Conservation (phyloP, 441 rosid genomes). For the Populus trichocarpa region DNA sequence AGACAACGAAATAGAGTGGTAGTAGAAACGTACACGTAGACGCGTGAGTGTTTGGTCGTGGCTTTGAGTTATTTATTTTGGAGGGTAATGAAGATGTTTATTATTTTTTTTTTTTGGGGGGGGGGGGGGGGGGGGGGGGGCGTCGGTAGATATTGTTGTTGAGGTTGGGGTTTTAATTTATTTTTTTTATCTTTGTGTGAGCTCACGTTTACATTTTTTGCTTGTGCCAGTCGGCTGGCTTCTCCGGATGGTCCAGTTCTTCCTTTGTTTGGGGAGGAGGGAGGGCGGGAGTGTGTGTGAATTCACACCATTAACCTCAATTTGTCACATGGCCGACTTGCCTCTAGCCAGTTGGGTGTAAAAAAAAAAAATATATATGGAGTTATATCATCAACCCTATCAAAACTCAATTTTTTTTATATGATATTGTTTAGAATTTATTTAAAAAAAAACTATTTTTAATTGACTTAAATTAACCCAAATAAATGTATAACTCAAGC, state of each 20-base stretch:
- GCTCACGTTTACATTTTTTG: too few species aligned
- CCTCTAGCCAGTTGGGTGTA: background rate
- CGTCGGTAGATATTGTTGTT: background rate
- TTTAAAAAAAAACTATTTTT: too few species aligned
- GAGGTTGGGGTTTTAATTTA: background rate
- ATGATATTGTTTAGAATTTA: too few species aligned
- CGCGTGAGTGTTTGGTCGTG: conserved; percentile 27
- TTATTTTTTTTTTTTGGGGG: too few species aligned
- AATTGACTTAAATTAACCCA: too few species aligned
- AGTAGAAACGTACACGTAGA: conserved; percentile 47
- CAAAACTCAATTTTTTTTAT: too few species aligned
- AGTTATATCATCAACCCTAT: too few species aligned
- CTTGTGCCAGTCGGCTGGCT: background rate
- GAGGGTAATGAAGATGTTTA: conserved; percentile 13
- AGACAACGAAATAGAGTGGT: conserved; percentile 30
- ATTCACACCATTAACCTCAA: background rate
- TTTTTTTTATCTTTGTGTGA: too few species aligned
- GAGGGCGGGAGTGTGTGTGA: background rate
- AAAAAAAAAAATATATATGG: too few species aligned
- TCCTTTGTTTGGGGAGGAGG: background rate
- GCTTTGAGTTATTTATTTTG: conserved; percentile 2
- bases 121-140: too few species aligned
- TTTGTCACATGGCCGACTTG: background rate
- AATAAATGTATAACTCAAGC: too few species aligned
- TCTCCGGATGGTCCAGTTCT: too few species aligned